Conservation (phyloP, 208 protist genomes). For the Endotrypanum monterogeii region DNA sequence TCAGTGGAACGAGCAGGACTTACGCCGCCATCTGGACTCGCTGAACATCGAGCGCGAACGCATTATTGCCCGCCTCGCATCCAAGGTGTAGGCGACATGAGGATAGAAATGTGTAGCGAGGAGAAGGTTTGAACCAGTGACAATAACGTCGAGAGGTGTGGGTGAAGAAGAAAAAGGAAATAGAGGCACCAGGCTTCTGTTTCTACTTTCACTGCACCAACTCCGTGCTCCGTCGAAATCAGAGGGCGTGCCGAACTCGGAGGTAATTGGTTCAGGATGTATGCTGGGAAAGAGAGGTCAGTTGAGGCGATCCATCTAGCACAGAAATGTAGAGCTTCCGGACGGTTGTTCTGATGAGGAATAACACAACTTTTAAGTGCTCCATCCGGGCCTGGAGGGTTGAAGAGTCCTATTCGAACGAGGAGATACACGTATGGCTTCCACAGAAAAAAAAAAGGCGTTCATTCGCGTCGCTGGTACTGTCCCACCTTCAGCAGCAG, state of each 20-base stretch:
- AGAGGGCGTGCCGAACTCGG: neutral
- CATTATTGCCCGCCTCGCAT: constrained; percentile 55
- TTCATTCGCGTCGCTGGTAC: neutral
- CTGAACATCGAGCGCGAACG: constrained; percentile 63
- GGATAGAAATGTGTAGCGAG: neutral
- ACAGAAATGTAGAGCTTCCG: neutral
- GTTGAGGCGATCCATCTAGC: neutral
- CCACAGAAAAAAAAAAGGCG: no score
- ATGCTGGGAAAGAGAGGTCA: neutral
- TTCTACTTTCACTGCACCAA: neutral
- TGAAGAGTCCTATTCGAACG: neutral
- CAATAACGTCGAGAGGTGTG: neutral
- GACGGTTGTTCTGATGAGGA: neutral
- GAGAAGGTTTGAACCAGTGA: neutral
- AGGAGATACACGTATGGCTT: neutral
- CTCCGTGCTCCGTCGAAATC: neutral
- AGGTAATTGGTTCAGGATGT: neutral
- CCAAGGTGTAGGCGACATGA: constrained; percentile 60
- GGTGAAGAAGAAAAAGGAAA: neutral
- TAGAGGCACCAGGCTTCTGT: neutral
- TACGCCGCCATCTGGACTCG: constrained; percentile 80
- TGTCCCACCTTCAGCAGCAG: neutral
- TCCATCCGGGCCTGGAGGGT: neutral
- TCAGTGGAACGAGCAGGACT: constrained; percentile 51
- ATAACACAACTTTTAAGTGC: neutral